These are phyloP conservation scores for Phytophthora cactorum DNA, from an alignment of 352 stramenopile species.

Conservation along the genomic window DNA sequence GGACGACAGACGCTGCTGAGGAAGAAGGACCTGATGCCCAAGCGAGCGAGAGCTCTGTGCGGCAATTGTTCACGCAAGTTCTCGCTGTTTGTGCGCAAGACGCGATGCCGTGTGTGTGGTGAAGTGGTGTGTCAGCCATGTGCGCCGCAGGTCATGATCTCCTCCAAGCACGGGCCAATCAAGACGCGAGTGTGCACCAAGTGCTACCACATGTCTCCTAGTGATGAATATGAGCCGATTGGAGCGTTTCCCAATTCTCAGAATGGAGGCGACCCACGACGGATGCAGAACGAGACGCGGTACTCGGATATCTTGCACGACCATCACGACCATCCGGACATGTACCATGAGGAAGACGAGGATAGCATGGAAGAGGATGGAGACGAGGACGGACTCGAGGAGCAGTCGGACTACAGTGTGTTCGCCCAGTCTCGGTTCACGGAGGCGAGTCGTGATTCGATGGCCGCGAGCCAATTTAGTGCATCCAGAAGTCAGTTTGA, in stretches of 20 bases:
- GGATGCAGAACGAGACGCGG: constrained; percentile 44
- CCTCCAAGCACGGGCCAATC: constrained; percentile 31
- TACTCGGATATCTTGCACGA: constrained; percentile 54
- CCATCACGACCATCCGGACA: constrained; percentile 28
- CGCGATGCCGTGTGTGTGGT: constrained; percentile 71
- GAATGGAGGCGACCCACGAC: constrained; percentile 23
- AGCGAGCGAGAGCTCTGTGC: constrained; percentile 60
- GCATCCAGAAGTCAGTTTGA: constrained; percentile 31
- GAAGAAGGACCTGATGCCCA: constrained; percentile 75
- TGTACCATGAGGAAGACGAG: constrained; percentile 35
- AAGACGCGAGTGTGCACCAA: constrained; percentile 71
- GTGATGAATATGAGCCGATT: constrained; percentile 41
- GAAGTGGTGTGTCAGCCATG: constrained; percentile 80
- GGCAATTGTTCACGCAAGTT: constrained; percentile 72
- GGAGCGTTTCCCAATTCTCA: constrained; percentile 13
- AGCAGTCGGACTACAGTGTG: constrained; percentile 61
- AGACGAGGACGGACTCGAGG: constrained; percentile 58
- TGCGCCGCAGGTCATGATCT: constrained; percentile 62
- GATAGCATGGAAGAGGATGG: constrained; percentile 45
- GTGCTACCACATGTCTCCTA: constrained; percentile 49
- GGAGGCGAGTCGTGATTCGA: constrained; percentile 45
- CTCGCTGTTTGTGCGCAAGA: constrained; percentile 76
- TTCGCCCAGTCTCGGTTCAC: constrained; percentile 67
- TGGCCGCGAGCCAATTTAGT: constrained; percentile 34
- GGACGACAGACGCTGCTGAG: constrained; percentile 63